A percentile compares a stretch with the other conserved stretches of the same genome.
Evolutionary conservation across 192 early-diverging fungal species (phyloP).

Genomic region (Polychytrium aggregatum): DNA sequence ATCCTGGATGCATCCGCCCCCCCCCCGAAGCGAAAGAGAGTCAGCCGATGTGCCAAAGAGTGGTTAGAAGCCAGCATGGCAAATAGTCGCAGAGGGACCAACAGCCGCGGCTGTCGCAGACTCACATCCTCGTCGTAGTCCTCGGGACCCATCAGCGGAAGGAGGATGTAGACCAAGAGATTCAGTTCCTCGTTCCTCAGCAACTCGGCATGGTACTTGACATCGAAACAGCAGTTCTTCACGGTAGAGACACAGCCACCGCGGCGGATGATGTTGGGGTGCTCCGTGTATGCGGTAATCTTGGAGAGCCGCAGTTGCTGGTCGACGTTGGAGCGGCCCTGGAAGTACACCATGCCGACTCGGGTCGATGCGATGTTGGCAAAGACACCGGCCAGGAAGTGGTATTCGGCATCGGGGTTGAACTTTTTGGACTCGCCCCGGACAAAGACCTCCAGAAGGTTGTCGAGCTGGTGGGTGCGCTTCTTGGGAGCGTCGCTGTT

Average conservation of each 20-base stretch:
- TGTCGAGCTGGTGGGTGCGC: constrained; percentile 51
- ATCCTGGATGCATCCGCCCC: too few species aligned
- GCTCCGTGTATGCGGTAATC: constrained; percentile 75
- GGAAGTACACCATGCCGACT: constrained; percentile 53
- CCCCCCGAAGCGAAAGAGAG: too few species aligned
- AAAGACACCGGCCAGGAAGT: constrained; percentile 88
- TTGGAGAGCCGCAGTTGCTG: constrained; percentile 66
- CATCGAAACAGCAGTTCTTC: constrained; percentile 79
- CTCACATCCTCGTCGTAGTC: constrained; percentile 78
- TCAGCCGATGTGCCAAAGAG: too few species aligned
- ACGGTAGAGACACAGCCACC: constrained; percentile 75
- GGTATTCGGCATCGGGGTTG: constrained; percentile 68
- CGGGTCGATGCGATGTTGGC: constrained; percentile 61
- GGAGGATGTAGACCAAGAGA: constrained; percentile 73
- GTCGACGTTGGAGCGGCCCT: constrained; percentile 45
- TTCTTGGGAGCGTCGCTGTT: constrained; percentile 9
- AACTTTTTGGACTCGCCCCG: constrained; percentile 65
- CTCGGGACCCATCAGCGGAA: constrained; percentile 84
- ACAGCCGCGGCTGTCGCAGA: too few species aligned
- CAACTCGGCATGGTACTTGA: constrained; percentile 45
- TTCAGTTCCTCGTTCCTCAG: constrained; percentile 64
- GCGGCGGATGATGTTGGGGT: constrained; percentile 74
- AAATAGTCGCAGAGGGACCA: too few species aligned
- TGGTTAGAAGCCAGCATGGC: too few species aligned
- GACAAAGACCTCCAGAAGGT: constrained; percentile 82